Percentiles rank a stretch among this genome's conserved stretches.
phyloP scores from a whole-genome alignment of 129 eudicot genomes.

The Chrysanthemum makinoi region DNA sequence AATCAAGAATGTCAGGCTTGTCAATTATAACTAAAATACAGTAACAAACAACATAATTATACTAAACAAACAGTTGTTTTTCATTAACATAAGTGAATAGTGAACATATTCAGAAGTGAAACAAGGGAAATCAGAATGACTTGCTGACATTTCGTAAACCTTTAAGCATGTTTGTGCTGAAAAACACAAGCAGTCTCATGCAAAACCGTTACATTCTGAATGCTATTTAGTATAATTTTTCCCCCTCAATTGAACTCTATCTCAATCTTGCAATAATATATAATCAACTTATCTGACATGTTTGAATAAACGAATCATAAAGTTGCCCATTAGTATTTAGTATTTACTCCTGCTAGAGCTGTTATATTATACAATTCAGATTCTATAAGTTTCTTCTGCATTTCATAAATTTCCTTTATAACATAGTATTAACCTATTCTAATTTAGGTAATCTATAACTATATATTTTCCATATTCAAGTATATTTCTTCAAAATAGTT shows the following conservation, averaged over 20 bases:
- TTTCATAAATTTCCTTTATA: no score
- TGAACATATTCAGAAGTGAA: not conserved
- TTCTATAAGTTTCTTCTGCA: no score
- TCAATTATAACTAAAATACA: slow-evolving; percentile 1
- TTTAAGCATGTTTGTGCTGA: slow-evolving; percentile 9
- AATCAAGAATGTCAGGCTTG: slow-evolving; percentile 10
- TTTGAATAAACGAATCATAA: not conserved
- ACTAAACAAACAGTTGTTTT: slow-evolving; percentile 4
- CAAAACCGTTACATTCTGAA: not conserved
- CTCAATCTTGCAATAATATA: slow-evolving; percentile 8
- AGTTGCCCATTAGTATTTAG: no score
- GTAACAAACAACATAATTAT: slow-evolving; percentile 2
- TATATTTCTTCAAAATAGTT: no score
- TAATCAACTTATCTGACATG: not conserved
- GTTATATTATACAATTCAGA: no score
- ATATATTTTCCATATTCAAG: no score
- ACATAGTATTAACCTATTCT: no score
- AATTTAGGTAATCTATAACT: no score
- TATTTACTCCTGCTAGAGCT: no score
- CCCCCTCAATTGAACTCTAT: not conserved
- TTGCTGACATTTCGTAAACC: not conserved
- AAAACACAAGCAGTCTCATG: not conserved
- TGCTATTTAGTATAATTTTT: not conserved
- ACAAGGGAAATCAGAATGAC: not conserved
- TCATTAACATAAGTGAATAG: not conserved